Base-by-base conservation (phyloP, 192 early-diverging fungal species). In the Entomortierella chlamydospora region DNA sequence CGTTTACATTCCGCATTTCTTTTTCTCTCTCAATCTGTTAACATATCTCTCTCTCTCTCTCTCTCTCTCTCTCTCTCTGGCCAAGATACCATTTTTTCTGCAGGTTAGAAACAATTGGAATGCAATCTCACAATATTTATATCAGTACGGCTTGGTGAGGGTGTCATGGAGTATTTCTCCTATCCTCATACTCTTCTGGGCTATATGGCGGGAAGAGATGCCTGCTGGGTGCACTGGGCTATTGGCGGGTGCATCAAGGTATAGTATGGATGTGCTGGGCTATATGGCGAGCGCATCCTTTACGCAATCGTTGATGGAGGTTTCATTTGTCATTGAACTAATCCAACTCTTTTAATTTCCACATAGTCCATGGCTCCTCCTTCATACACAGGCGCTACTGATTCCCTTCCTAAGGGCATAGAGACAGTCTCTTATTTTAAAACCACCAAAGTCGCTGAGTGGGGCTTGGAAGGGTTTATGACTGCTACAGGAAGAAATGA, bases 121-220 rank as follows among this genome's bases (percentile, higher is more conserved):
- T 64, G 33, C 18, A 64, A 52, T 51, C n/a, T 52, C 29, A 4
- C 18, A 31, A 52, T 64, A 10, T 68, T 41, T 41, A 58, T 68
- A 37, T 58, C 65, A 68, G 65, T 49, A 68, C 17, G 42, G 65
- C 65, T 68, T 22, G 20, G 54, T 58, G 65, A 50, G 65, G 65
- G 65, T 68, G 65, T 58, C 45, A 29, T 68, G 65, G 65, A 68
- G 67, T 59, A 41, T 59, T 52, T 59, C 67, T 68, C 55, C 67
- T 68, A 68, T 68, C 67, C 57, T 68, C 67, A 52, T 52, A 68
- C 67, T 68, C 67, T 68, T 68, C 67, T 68, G 57, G 57, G 67
- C 57, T 59, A 49, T 28, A 50, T 68, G 56, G 67, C 57, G 34
- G 67, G 67, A 68, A 68, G 67, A 68, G 65, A 68, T 68, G 47